phyloP scores from a whole-genome alignment of 805 yeast species.

The Ascoidea tarda region DNA sequence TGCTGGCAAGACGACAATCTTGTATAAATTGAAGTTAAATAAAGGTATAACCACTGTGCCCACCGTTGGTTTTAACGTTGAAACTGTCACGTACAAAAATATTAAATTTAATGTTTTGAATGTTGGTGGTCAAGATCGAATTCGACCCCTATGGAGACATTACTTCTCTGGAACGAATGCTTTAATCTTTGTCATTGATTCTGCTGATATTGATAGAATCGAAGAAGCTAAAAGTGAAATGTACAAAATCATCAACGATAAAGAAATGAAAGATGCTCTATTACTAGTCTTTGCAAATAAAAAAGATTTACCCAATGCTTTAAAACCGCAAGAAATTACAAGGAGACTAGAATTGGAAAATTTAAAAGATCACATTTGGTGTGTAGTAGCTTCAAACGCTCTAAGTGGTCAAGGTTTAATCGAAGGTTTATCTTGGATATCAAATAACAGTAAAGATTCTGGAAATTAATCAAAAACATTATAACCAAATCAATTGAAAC shows the following conservation, averaged over 20 bases:
- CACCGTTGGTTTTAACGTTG: conserved; percentile 89
- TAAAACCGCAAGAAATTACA: conserved; percentile 70
- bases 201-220: conserved; percentile 57
- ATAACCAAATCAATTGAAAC: too few relatives aligned
- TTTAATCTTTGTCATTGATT: conserved; percentile 79
- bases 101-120: conserved; percentile 85
- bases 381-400: conserved; percentile 85
- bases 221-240: conserved; percentile 70
- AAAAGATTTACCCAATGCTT: conserved; percentile 61
- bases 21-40: conserved; percentile 71
- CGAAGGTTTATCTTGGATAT: conserved; percentile 80
- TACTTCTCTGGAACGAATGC: conserved; percentile 91
- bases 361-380: conserved; percentile 65
- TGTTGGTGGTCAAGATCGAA: conserved; percentile 91
- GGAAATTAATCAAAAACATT: too few relatives aligned
- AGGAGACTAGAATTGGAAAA: conserved; percentile 51
- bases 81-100: conserved; percentile 69
- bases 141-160: conserved; percentile 91
- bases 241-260: conserved; percentile 64
- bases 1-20: conserved; percentile 84
- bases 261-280: conserved; percentile 70
- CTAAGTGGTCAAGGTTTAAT: conserved; percentile 80
- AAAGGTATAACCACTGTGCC: conserved; percentile 73
- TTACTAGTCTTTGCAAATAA: conserved; percentile 80
- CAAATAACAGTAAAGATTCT: conserved; percentile 35